phyloP scores from a whole-genome alignment of 2,329 filamentous ascomycete genomes.

The Fusarium neocosmosporiellum region DNA sequence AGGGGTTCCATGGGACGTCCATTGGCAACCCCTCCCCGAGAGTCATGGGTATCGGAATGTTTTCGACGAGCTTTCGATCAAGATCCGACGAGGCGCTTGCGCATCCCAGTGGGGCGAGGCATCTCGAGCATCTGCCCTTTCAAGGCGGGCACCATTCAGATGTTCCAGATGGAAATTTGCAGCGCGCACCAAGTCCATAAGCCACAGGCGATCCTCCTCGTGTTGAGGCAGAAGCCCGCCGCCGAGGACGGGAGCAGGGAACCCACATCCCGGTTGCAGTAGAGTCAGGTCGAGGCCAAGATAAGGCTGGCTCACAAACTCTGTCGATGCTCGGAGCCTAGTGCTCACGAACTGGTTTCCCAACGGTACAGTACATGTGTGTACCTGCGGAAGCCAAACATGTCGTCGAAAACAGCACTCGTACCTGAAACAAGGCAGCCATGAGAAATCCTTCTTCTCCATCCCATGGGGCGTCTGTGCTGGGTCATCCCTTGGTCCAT shows the following conservation, averaged over 20 bases:
- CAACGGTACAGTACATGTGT: slow-evolving; percentile 15
- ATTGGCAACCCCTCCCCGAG: slow-evolving; percentile 20
- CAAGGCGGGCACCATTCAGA: slow-evolving; percentile 45
- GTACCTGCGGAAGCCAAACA: slow-evolving; percentile 20
- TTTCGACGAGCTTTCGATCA: slow-evolving; percentile 39
- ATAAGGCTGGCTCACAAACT: slow-evolving; percentile 37
- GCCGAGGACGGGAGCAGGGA: slow-evolving; percentile 16
- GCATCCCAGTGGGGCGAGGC: slow-evolving; percentile 36
- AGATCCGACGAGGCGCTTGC: slow-evolving; percentile 44
- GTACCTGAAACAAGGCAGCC: slow-evolving; percentile 41
- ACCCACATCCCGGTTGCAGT: slow-evolving; percentile 19
- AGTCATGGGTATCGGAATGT: slow-evolving; percentile 40
- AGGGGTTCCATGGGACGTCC: slow-evolving; percentile 33
- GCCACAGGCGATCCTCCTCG: slow-evolving; percentile 38
- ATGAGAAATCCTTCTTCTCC: slow-evolving; percentile 16
- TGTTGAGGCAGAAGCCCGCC: slow-evolving; percentile 36
- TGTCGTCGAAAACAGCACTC: slow-evolving; percentile 11
- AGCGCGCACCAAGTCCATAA: slow-evolving; percentile 28
- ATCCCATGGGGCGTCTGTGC: slow-evolving; percentile 8
- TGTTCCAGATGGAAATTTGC: slow-evolving; percentile 38
- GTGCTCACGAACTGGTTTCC: slow-evolving; percentile 36
- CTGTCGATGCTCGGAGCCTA: slow-evolving; percentile 11
- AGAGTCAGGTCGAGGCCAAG: slow-evolving; percentile 11
- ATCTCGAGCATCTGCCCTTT: slow-evolving; percentile 24
- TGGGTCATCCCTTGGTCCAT: slow-evolving; percentile 37